Percentiles rank a stretch among this genome's conserved stretches.
Evolutionary conservation across 139 green algal species (phyloP).

Genomic region (Pseudopediastrum boryanum): DNA sequence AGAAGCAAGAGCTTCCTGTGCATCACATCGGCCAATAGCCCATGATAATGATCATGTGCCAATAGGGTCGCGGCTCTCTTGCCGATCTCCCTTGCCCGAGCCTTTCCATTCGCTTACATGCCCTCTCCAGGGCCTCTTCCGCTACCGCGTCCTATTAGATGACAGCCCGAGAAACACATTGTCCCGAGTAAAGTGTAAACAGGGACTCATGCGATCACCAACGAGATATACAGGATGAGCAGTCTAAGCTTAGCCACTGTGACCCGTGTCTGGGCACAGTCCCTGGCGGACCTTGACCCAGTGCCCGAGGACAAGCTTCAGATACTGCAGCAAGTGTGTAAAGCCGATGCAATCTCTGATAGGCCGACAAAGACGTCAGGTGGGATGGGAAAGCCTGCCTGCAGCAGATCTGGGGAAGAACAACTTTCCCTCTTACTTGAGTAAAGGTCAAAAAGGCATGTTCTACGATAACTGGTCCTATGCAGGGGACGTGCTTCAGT

Average conservation of each 20-base stretch:
- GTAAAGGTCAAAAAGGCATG: background rate
- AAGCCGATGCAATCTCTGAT: background rate
- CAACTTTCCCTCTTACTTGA: background rate
- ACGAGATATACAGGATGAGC: no score
- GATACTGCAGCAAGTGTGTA: conserved; percentile 17
- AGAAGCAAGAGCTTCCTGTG: no score
- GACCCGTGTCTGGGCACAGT: background rate
- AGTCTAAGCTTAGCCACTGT: conserved; percentile 2
- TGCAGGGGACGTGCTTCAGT: conserved; percentile 17
- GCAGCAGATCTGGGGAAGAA: background rate
- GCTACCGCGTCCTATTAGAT: no score
- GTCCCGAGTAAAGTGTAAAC: no score
- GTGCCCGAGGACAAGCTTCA: conserved; percentile 20
- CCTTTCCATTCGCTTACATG: no score
- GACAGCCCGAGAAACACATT: no score
- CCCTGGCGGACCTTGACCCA: conserved; percentile 24
- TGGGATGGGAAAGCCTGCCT: background rate
- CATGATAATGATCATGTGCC: no score
- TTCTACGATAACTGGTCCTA: background rate
- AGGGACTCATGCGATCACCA: no score
- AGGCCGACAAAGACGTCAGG: background rate
- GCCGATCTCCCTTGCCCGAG: no score
- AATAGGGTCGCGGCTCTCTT: no score
- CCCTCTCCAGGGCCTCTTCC: no score
- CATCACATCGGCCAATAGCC: no score